A percentile compares a stretch with the other conserved stretches of the same genome.
Evolutionary conservation across 1,139 yeast species (phyloP).

Genomic region (Citeromyces hawaiiensis): DNA sequence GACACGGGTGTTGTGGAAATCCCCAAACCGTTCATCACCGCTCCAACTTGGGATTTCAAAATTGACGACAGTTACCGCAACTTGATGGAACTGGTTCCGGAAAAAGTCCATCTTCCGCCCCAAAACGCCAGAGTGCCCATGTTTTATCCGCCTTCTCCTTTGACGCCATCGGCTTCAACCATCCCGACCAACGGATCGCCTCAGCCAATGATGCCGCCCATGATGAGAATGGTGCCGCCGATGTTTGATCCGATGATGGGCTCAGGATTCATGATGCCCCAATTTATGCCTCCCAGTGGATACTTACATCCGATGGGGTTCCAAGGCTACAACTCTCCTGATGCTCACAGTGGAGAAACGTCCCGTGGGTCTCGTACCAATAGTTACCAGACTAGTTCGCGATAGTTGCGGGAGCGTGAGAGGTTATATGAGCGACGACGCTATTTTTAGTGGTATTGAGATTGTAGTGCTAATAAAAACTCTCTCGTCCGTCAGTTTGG

Average conservation of each 20-base stretch:
- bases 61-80: constrained; percentile 38
- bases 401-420: background rate
- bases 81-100: constrained; percentile 24
- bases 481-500: too few species aligned
- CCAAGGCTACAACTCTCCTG: background rate
- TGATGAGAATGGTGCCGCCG: constrained; percentile 3
- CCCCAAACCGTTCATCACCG: constrained; percentile 59
- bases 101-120: constrained; percentile 5
- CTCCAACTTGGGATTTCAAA: constrained; percentile 70
- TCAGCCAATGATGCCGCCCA: constrained; percentile 5
- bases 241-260: constrained; percentile 4
- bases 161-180: constrained; percentile 3
- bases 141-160: constrained; percentile 4
- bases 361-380: background rate
- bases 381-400: background rate
- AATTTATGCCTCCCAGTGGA: constrained; percentile 1
- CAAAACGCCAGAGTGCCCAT: constrained; percentile 1
- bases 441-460: too few species aligned
- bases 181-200: constrained; percentile 1
- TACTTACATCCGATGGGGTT: background rate
- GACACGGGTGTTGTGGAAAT: constrained; percentile 22
- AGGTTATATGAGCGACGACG: too few species aligned
- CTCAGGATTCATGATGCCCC: constrained; percentile 4
- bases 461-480: too few species aligned
- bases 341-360: background rate